Evolutionary conservation across 345 rosid species (phyloP), one percentile per base, ranked within the genome.

Genomic region (Balakata baccata): DNA sequence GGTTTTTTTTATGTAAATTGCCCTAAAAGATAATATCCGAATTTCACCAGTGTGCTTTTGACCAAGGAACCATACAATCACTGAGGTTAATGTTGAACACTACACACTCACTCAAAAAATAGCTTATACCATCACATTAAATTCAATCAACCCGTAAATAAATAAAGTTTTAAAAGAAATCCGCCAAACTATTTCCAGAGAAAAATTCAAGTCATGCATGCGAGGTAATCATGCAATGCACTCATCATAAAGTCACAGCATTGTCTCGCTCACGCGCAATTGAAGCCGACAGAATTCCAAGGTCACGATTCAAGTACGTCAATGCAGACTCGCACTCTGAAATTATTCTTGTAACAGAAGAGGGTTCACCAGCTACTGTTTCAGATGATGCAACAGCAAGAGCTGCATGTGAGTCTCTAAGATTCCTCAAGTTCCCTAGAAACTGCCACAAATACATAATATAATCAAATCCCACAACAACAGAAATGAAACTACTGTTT

Each of bases 361-460:
- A 85, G 4, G 97, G 94, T 80, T 92, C 99, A 29, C 98, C 97
- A 18, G 89, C 83, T 37, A 87, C 77, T 57, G 96, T 91, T 83
- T 90, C 98, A 3, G 92, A 88, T 11, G 93, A 88, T 73, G 98
- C 98, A 50, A 91, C 81, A 11, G 94, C 87, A 68, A 96, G 96
- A 70, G 99, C 97, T 63, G 99, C 90, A 82, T 91, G 86, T 0
- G 99, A 93, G 72, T 93, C 98, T 83, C 98, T 87, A 43, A 96
- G 88, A 81, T 91, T 96, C 89, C 94, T 96, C 90, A 93, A 80
- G 84, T 93, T 96, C 64, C 98, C 91, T 59, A 93, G 84, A 71
- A 96, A 91, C 99, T 96, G 91, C 84, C n/a, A 73, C 6, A 69
- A 50, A 74, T 75, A 29, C 29, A 47, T 16, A 76, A 60, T 3